phyloP scores from a whole-genome alignment of 139 green algal species.

The Bryopsis sp. region DNA sequence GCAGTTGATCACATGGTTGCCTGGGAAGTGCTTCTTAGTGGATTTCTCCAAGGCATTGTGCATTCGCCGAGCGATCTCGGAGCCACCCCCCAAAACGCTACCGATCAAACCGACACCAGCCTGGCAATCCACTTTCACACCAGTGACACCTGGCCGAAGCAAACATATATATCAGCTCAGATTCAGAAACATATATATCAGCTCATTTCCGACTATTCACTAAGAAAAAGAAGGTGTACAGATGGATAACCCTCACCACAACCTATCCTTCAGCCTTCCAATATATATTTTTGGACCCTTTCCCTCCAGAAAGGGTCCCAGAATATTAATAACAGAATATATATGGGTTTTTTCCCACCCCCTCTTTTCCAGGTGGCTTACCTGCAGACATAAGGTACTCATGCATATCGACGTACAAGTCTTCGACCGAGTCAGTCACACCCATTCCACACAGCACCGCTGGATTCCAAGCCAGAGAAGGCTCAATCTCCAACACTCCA shows the following conservation, averaged over 20 bases:
- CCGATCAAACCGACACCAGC: constrained; percentile 45
- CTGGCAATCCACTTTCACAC: constrained; percentile 93
- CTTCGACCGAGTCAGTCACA: constrained; percentile 43
- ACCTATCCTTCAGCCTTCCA: too few relatives aligned
- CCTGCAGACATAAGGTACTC: constrained; percentile 52
- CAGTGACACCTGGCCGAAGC: constrained; percentile 76
- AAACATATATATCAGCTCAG: too few relatives aligned
- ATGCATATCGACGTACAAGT: constrained; percentile 87
- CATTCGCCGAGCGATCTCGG: constrained; percentile 35
- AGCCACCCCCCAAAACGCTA: constrained; percentile 45
- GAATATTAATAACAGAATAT: too few relatives aligned
- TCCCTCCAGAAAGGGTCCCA: too few relatives aligned
- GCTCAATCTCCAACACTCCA: constrained; percentile 67
- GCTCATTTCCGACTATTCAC: not conserved
- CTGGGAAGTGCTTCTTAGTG: constrained; percentile 67
- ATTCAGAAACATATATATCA: not conserved
- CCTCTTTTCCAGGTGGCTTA: not conserved
- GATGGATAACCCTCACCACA: too few relatives aligned
- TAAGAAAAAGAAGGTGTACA: too few relatives aligned
- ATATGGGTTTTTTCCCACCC: too few relatives aligned
- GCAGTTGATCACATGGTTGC: constrained; percentile 94
- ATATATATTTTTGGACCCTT: too few relatives aligned
- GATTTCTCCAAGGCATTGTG: constrained; percentile 70
- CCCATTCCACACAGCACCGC: constrained; percentile 62
- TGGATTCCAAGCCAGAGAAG: constrained; percentile 63